Percentiles rank a stretch among this genome's conserved stretches.
Evolutionary conservation across 192 early-diverging fungal species (phyloP).

Genomic region (Backusella westeae): DNA sequence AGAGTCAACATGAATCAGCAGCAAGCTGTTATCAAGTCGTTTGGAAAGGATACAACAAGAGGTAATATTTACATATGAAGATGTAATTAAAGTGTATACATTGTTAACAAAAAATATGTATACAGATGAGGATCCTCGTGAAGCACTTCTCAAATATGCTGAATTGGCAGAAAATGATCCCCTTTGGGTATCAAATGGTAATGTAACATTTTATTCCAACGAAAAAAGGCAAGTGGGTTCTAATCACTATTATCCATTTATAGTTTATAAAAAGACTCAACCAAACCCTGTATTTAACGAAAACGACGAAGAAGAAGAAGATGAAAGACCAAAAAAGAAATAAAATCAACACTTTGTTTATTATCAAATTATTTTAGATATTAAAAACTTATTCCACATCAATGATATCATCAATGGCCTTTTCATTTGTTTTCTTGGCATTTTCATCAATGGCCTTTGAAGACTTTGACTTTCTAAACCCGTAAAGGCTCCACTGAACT

Average conservation of each 20-base stretch:
- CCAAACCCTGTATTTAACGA: conserved; percentile 16
- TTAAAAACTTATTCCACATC: not conserved
- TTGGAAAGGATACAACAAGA: conserved; percentile 67
- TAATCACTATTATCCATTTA: not conserved
- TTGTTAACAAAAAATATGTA: not conserved
- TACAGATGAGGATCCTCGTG: conserved; percentile 89
- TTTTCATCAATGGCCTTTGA: not conserved
- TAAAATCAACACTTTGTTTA: not conserved
- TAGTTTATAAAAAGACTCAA: conserved; percentile 19
- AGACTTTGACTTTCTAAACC: not conserved
- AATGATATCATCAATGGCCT: not conserved
- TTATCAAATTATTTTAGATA: not conserved
- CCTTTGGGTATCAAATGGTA: conserved; percentile 70
- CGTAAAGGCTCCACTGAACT: not conserved
- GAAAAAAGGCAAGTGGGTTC: not conserved
- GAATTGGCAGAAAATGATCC: conserved; percentile 76
- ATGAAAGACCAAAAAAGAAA: conserved; percentile 15
- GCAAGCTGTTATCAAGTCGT: conserved; percentile 81
- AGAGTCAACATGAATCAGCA: conserved; percentile 80
- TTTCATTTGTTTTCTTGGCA: not conserved
- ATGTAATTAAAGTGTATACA: not conserved
- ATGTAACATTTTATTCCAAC: not conserved
- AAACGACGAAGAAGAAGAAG: not conserved
- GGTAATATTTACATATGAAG: conserved; percentile 20
- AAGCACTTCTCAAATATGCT: conserved; percentile 87